Evolutionary conservation across 2,329 filamentous ascomycete species (phyloP), one percentile per base, ranked within the genome.

Genomic region (Byssoonygena ceratinophila): DNA sequence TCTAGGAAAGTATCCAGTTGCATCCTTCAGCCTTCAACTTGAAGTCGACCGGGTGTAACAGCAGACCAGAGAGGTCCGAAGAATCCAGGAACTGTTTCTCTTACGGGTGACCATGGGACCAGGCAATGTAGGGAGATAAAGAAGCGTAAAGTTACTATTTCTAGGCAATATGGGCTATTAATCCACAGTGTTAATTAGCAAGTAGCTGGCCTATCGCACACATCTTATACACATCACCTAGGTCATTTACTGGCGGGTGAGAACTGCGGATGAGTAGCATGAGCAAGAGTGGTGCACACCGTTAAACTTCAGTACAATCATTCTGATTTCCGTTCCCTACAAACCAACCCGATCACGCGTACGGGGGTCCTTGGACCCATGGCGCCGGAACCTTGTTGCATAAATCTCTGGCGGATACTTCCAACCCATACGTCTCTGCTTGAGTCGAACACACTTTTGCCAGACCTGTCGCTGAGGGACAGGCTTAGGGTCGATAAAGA

Each of bases 361-460:
- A 7, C 52, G 37, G 6, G 52, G 52, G 27, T 54, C 47, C 34
- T 54, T 40, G 3, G 46, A 51, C 18, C 47, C 47, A 46, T 46
- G 40, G 14, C 34, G 16, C 50, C 52, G 46, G 27, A 47, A 55
- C 20, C 54, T 32, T 8, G 49, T 49, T 14, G 50, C 49, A 52
- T 52, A 52, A 16, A 49, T 52, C 44, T 53, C 50, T 14, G 49
- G 34, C 14, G 49, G 39, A 46, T 52, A 55, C 37, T 55, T 52
- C 44, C 45, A 53, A 11, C 54, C 54, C 46, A 53, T 53, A 25
- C 51, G 54, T 22, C 39, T 44, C 34, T 54, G 36, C 40, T 55
- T 54, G 27, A n/a, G 50, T 29, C 20, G 20, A 4, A 55, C 45
- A 32, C 18, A 45, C 12, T 55, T 31, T 23, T 46, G 18, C 37